Base-by-base conservation (phyloP, 1,284 basidiomycete species). In the Trametes polyzona region DNA sequence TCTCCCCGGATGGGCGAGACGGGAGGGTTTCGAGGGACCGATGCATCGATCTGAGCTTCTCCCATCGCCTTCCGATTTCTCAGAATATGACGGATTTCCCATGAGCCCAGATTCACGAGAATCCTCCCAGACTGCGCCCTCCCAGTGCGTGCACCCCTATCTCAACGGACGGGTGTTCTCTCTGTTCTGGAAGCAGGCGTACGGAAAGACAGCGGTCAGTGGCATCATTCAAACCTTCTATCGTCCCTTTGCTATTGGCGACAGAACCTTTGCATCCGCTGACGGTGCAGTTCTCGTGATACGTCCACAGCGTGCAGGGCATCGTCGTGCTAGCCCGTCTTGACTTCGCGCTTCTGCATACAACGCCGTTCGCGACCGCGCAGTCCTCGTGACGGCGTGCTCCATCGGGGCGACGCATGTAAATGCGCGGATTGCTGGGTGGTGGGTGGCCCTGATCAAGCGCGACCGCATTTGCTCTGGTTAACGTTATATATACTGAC, bases 401-500 rank as follows among this genome's bases (percentile, higher is more conserved):
- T 10, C 21, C 11, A 23, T 26, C 40, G 19, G 19, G 26, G 17
- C 36, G 47, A 8, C 35, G 16, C 27, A 4, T 17, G 26, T 3
- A 26, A 40, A 27, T n/a, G n/a, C n/a, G n/a, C n/a, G n/a, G n/a
- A n/a, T n/a, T n/a, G n/a, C n/a, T n/a, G n/a, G n/a, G 24, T 21
- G 21, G 39, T 12, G 17, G 39, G 21, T 24, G 39, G 19, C n/a
- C 39, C 21, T 17, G 39, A n/a, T n/a, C 39, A 21, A 4, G 10
- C 39, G 24, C 21, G 39, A 37, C 26, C 23, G 17, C 47, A 29
- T n/a, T 9, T 29, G 21, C 16, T 33, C 11, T 26, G n/a, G 27
- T 32, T 41, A 44, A 30, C 50, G 50, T 52, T 43, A 52, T 42
- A 43, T 36, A 37, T 29, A 37, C 42, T 52, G 50, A 52, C 50